Evolutionary conservation across 371 early-diverging fungal species (phyloP), one percentile per base, ranked within the genome.

Genomic region (Rhizopus microsporus): DNA sequence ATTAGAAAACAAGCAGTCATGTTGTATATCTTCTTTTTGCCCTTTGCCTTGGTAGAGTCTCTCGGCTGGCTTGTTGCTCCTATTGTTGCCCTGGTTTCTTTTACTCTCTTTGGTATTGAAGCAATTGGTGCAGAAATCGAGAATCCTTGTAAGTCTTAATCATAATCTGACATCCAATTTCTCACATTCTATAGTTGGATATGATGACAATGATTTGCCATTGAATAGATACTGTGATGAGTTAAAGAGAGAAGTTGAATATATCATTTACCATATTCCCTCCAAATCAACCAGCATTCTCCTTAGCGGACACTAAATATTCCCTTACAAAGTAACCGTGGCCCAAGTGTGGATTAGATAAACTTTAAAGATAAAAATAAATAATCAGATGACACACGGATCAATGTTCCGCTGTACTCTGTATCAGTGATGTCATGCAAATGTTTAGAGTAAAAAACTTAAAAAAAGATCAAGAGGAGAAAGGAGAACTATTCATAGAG

Each of bases 91-190:
- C 54, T 91, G 5, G 85, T 87, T 12, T 65, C 89, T 0, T 92
- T 91, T 56, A 86, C 87, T 7, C 67, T 91, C 37, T 84, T 90
- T 63, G 92, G 92, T 68, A 86, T 90, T 59, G 87, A 88, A 63
- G 78, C 77, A 10, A 88, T 91, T 63, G 84, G 82, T 46, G 54
- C 67, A 32, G 67, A 74, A 56, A 70, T 74, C 5, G 77, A 72
- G 49, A 69, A 71, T 59, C 75, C 72, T 47, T 69, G 72, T 75
- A 67, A 61, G 71, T 59, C 8, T 49, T 23, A 23, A 16, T 37
- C n/a, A 17, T 5, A 33, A 51, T 32, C 35, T 29, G 37, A 9
- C 29, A 9, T 30, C 15, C 23, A 23, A 44, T 48, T 32, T n/a
- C 16, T 40, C 4, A 47, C 37, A 7, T 44, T 79, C 77, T 62